phyloP scores from a whole-genome alignment of 2,329 filamentous ascomycete genomes.

The Arthrobotrys sphaeroides region DNA sequence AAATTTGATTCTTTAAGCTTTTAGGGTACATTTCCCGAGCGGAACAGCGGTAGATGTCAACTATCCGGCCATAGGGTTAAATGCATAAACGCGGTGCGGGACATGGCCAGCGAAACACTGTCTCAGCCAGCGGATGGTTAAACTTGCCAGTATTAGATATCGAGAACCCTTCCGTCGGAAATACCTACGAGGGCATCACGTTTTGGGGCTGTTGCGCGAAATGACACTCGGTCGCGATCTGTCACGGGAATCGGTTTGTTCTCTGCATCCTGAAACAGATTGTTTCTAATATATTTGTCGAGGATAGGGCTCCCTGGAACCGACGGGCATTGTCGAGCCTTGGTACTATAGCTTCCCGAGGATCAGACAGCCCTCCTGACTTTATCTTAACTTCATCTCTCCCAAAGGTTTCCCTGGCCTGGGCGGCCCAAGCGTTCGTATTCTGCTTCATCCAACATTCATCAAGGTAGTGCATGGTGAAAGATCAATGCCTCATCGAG shows the following conservation, averaged over 20 bases:
- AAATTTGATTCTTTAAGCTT: slow-evolving; percentile 10
- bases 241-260: slow-evolving; percentile 22
- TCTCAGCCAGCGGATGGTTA: slow-evolving; percentile 23
- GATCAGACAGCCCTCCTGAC: slow-evolving; percentile 16
- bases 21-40: slow-evolving; percentile 8
- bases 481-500: not conserved
- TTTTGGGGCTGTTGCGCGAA: slow-evolving; percentile 4
- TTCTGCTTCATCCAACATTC: not conserved
- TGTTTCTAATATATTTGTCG: slow-evolving; percentile 50
- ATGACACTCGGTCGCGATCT: slow-evolving; percentile 30
- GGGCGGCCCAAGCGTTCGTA: slow-evolving; percentile 25
- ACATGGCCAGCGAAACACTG: slow-evolving; percentile 15
- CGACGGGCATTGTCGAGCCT: slow-evolving; percentile 36
- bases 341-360: slow-evolving; percentile 42
- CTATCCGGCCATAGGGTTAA: not conserved
- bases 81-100: slow-evolving; percentile 25
- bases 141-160: slow-evolving; percentile 25
- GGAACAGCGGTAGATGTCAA: slow-evolving; percentile 1
- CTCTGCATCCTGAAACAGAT: slow-evolving; percentile 44
- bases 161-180: slow-evolving; percentile 5
- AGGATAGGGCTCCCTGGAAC: slow-evolving; percentile 32
- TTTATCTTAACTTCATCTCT: slow-evolving; percentile 39
- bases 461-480: not conserved
- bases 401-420: not conserved
- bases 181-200: not conserved